A percentile compares a stretch with the other conserved stretches of the same genome.
Evolutionary conservation across 2,329 filamentous ascomycete genomes (phyloP).

Genomic region (Elsinoe australis): DNA sequence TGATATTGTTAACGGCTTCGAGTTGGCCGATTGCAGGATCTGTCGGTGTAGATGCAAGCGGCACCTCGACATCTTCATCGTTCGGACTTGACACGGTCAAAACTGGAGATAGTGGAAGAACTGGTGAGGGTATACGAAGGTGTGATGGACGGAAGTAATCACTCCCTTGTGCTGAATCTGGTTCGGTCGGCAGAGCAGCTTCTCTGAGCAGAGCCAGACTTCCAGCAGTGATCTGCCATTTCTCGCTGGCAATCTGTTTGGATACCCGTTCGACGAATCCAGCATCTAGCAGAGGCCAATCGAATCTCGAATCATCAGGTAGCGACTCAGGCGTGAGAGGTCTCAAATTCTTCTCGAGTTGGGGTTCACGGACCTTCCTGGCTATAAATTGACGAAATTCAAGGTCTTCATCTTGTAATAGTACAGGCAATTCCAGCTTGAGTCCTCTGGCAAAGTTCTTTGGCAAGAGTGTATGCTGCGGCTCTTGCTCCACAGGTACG

Average conservation of each 20-base stretch:
- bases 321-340: conserved; percentile 28
- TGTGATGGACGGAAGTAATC: not conserved
- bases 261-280: conserved; percentile 20
- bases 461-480: conserved; percentile 19
- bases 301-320: conserved; percentile 30
- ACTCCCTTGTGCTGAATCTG: no score
- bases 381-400: conserved; percentile 29
- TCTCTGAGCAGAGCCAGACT: conserved; percentile 23
- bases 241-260: conserved; percentile 28
- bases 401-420: conserved; percentile 39
- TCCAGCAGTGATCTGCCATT: conserved; percentile 31
- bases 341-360: conserved; percentile 25
- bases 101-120: conserved; percentile 40
- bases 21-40: conserved; percentile 27
- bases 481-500: no score
- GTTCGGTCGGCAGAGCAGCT: conserved; percentile 15
- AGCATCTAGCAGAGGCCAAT: conserved; percentile 31
- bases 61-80: conserved; percentile 14
- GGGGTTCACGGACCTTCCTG: not conserved
- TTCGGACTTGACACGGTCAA: conserved; percentile 23
- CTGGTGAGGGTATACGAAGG: conserved; percentile 37
- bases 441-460: no score
- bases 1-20: conserved; percentile 24
- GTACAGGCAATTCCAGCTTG: conserved; percentile 42
- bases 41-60: conserved; percentile 27